Base-by-base conservation (phyloP, 345 rosid species). In the Gossypium turneri region DNA sequence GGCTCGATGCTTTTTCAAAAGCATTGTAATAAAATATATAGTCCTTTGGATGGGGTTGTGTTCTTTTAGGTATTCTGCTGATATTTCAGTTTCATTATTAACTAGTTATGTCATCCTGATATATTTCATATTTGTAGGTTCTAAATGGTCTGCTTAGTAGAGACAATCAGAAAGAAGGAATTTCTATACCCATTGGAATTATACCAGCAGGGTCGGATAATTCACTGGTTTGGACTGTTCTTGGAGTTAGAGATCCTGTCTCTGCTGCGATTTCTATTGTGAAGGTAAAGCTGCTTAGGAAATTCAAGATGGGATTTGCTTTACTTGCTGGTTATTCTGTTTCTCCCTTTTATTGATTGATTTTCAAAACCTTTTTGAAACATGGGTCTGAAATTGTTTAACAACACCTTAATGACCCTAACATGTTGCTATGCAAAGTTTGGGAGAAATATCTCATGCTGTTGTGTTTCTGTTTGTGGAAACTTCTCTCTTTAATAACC, bases 151-250 rank as follows among this genome's bases (percentile, higher is more conserved):
- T 93, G 61, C 99, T 93, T 73, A 70, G 80, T 72, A 88, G 99
- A 82, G 91, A 86, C 75, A 95, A 93, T 83, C 97, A 86, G 80
- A 93, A 93, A 81, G 99, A 95, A 86, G 98, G 99, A 75, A 91
- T 95, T 80, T 91, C 98, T 67, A 91, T 95, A 80, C 99, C 98
- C n/a, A 87, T 95, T 84, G 99, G 99, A 78, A 93, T 95, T 73
- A 92, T 93, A 79, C 99, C 99, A 52, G 99, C 98, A 75, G 99
- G 99, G 68, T 95, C 99, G 43, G 98, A 95, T 81, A 95, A 95
- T 87, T 95, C 99, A 47, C 87, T 95, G 51, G 94, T 91, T 83
- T 95, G 97, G 99, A 95, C 97, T 76, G 99, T 95, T 75, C 86
- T 95, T 77, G 98, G 99, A 74, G 96, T 93, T 70, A 85, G 96